Conservation (phyloP, 495 filamentous ascomycete species). For the Cryomyces antarcticus region DNA sequence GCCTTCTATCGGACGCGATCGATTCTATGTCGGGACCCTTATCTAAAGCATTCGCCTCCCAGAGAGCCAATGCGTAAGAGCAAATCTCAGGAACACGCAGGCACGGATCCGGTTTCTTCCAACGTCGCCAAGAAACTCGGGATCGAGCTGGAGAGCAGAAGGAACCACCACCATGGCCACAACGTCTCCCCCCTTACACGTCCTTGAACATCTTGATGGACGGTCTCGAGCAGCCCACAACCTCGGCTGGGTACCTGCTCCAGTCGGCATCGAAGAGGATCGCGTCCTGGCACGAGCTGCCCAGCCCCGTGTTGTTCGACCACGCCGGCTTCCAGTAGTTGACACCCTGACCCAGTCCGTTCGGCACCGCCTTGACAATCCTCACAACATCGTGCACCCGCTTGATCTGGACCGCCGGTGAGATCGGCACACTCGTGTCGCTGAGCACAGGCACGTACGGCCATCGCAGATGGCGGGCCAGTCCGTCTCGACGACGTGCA, state of each 20-base stretch:
- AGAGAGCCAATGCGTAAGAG: too few relatives aligned
- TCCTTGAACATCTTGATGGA: conserved; percentile 18
- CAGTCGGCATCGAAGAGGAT: conserved; percentile 19
- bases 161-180: too few relatives aligned
- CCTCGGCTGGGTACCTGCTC: conserved; percentile 11
- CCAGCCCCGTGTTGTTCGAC: conserved; percentile 19
- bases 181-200: neutral
- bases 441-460: conserved; percentile 13
- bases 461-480: conserved; percentile 24
- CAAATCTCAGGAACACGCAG: too few relatives aligned
- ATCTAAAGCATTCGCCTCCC: too few relatives aligned
- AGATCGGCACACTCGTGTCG: conserved; percentile 19
- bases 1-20: too few relatives aligned
- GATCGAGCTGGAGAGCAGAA: too few relatives aligned
- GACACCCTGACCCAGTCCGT: conserved; percentile 20
- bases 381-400: conserved; percentile 19
- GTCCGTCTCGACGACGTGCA: conserved; percentile 27
- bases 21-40: too few relatives aligned
- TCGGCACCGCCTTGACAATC: conserved; percentile 15
- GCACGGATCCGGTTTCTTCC: too few relatives aligned
- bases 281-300: conserved; percentile 17
- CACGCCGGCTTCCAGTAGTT: conserved; percentile 28
- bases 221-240: conserved; percentile 14
- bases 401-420: conserved; percentile 18
- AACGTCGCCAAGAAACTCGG: too few relatives aligned